Conservation (phyloP, 1,284 basidiomycete genomes). For the Porogramme epimiltina region DNA sequence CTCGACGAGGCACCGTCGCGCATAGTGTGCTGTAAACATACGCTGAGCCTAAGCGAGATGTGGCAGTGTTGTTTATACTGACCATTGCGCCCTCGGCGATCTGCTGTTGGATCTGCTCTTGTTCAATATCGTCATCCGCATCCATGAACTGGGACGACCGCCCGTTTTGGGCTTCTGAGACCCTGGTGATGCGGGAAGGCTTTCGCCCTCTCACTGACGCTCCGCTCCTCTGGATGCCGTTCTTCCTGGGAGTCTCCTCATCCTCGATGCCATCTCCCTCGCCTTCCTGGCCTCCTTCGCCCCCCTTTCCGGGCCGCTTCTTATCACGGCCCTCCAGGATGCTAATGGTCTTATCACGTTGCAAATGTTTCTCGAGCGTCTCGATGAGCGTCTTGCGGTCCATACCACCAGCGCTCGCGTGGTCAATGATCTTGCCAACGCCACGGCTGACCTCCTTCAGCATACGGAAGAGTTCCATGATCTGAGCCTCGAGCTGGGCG, state of each 20-base stretch:
- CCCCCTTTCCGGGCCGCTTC: no score
- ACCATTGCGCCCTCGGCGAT: slow-evolving; percentile 77
- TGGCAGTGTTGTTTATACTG: slow-evolving; percentile 28
- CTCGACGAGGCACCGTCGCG: slow-evolving; percentile 57
- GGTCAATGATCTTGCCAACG: slow-evolving; percentile 74
- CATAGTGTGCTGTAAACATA: slow-evolving; percentile 48
- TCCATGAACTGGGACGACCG: slow-evolving; percentile 87
- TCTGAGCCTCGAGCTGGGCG: slow-evolving; percentile 87
- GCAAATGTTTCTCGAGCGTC: slow-evolving; percentile 80
- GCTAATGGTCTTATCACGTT: slow-evolving; percentile 83
- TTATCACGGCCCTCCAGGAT: slow-evolving; percentile 77
- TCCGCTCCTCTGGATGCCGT: slow-evolving; percentile 47
- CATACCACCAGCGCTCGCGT: slow-evolving; percentile 52
- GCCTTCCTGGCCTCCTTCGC: slow-evolving; percentile 36
- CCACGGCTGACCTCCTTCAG: slow-evolving; percentile 81
- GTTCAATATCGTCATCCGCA: slow-evolving; percentile 85
- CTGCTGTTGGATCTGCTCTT: slow-evolving; percentile 83
- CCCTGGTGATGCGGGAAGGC: slow-evolving; percentile 31
- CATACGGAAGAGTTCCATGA: slow-evolving; percentile 93
- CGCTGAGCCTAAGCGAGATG: slow-evolving; percentile 16
- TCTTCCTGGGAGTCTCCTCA: slow-evolving; percentile 50
- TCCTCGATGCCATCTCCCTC: slow-evolving; percentile 34
- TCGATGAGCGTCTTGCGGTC: slow-evolving; percentile 83
- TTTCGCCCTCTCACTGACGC: slow-evolving; percentile 36
- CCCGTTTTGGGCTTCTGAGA: slow-evolving; percentile 50